phyloP scores from a whole-genome alignment of 2,329 filamentous ascomycete genomes.

The Emericellopsis atlantica region DNA sequence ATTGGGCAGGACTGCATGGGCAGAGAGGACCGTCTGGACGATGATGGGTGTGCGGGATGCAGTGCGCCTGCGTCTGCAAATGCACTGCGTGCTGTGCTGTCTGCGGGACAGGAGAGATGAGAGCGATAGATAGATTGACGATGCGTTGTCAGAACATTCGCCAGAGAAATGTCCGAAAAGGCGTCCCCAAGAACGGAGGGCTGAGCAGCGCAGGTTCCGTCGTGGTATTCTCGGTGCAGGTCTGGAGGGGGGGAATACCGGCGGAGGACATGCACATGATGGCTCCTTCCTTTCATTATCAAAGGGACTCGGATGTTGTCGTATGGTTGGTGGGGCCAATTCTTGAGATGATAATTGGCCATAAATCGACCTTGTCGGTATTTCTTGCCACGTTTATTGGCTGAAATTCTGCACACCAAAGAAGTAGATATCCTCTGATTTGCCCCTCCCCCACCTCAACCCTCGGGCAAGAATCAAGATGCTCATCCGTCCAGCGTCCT shows the following conservation, averaged over 20 bases:
- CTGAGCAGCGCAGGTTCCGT: neutral
- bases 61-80: neutral
- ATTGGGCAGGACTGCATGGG: no score
- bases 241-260: neutral
- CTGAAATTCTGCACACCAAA: neutral
- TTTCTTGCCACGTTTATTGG: conserved; percentile 1
- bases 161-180: conserved; percentile 17
- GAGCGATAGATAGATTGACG: conserved; percentile 10
- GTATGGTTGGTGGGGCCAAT: neutral
- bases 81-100: neutral
- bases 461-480: neutral
- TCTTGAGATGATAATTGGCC: neutral
- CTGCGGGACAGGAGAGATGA: no score
- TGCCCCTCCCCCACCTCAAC: conserved; percentile 4
- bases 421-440: neutral
- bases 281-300: no score
- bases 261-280: neutral
- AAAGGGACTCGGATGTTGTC: neutral
- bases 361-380: neutral
- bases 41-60: no score
- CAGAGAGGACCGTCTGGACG: no score
- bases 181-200: neutral
- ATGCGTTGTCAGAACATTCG: conserved; percentile 36
- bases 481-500: no score
- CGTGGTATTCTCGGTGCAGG: neutral